These are phyloP conservation scores for Claviceps paspali DNA, from an alignment of 2,329 filamentous ascomycete genomes.

Conservation along the genomic window DNA sequence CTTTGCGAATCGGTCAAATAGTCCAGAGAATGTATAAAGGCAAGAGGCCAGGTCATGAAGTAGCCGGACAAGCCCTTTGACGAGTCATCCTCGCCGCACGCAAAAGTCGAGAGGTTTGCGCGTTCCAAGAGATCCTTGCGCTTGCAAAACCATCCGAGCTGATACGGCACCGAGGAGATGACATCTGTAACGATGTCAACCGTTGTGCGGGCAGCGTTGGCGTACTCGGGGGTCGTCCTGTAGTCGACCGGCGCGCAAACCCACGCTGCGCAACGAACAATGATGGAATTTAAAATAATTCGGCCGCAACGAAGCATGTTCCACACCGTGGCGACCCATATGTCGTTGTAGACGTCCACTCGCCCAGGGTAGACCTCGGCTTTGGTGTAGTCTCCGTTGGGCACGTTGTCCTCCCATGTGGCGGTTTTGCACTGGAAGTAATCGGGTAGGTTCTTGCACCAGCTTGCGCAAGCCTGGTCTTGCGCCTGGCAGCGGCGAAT, in stretches of 20 bases:
- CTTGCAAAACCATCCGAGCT: constrained; percentile 42
- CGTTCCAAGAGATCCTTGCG: constrained; percentile 24
- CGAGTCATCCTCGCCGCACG: constrained; percentile 32
- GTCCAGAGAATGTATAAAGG: constrained; percentile 38
- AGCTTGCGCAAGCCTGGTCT: constrained; percentile 35
- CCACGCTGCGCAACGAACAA: constrained; percentile 46
- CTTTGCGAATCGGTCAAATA: constrained; percentile 44
- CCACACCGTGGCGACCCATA: constrained; percentile 43
- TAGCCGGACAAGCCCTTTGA: constrained; percentile 42
- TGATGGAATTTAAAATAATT: constrained; percentile 37
- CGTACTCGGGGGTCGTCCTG: constrained; percentile 46
- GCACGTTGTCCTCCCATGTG: constrained; percentile 40
- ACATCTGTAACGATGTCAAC: constrained; percentile 41
- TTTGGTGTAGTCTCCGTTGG: constrained; percentile 33
- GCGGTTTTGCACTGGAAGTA: constrained; percentile 36
- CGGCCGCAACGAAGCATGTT: constrained; percentile 39
- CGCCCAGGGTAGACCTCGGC: constrained; percentile 45
- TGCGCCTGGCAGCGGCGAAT: constrained; percentile 35
- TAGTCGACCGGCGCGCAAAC: constrained; percentile 45
- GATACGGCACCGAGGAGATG: constrained; percentile 45
- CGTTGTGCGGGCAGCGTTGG: constrained; percentile 34
- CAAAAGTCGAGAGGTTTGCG: constrained; percentile 29
- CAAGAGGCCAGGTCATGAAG: constrained; percentile 44
- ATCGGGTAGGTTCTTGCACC: constrained; percentile 34
- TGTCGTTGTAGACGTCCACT: constrained; percentile 43